A percentile compares a stretch with the other conserved stretches of the same genome.
Conservation (phyloP, 176 grass and related monocot species). For the Avena atlantica region DNA sequence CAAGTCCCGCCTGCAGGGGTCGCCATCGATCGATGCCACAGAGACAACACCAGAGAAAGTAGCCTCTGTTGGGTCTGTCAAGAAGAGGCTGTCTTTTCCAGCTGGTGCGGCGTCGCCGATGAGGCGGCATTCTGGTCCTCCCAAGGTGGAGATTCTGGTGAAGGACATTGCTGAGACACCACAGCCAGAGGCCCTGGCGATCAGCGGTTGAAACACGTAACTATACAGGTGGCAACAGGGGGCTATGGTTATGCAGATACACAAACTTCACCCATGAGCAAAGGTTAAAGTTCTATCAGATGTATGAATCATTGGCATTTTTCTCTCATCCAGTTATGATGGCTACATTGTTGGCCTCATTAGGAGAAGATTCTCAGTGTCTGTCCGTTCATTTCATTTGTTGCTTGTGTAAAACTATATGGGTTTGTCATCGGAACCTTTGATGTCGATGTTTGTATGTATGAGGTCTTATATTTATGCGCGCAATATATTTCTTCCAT, state of each 20-base stretch:
- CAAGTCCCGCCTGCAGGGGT: conserved; percentile 69
- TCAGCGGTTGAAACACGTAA: conserved; percentile 47
- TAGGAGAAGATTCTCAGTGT: conserved; percentile 40
- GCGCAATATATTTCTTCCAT: conserved; percentile 45
- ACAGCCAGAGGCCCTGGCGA: conserved; percentile 40
- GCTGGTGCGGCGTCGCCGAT: conserved; percentile 50
- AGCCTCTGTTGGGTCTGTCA: conserved; percentile 48
- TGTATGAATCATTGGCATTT: conserved; percentile 39
- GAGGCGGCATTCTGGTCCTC: conserved; percentile 84
- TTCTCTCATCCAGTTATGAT: conserved; percentile 29
- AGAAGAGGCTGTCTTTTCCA: conserved; percentile 89
- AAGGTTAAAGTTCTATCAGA: conserved; percentile 30
- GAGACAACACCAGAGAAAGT: conserved; percentile 69
- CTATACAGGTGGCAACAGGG: not conserved
- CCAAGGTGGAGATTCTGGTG: conserved; percentile 67
- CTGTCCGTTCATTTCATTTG: conserved; percentile 52
- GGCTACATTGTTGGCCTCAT: conserved; percentile 30
- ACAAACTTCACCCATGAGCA: conserved; percentile 39
- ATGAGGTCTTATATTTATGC: conserved; percentile 56
- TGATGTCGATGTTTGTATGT: conserved; percentile 47
- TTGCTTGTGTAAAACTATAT: conserved; percentile 59
- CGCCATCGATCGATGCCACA: conserved; percentile 43
- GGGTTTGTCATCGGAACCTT: conserved; percentile 32
- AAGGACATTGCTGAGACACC: conserved; percentile 41
- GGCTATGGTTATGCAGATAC: conserved; percentile 43